A percentile compares a stretch with the other conserved stretches of the same genome.
These are phyloP conservation scores for Colletotrichum endophyticum DNA, from an alignment of 2,329 filamentous ascomycete genomes.

Conservation along the genomic window DNA sequence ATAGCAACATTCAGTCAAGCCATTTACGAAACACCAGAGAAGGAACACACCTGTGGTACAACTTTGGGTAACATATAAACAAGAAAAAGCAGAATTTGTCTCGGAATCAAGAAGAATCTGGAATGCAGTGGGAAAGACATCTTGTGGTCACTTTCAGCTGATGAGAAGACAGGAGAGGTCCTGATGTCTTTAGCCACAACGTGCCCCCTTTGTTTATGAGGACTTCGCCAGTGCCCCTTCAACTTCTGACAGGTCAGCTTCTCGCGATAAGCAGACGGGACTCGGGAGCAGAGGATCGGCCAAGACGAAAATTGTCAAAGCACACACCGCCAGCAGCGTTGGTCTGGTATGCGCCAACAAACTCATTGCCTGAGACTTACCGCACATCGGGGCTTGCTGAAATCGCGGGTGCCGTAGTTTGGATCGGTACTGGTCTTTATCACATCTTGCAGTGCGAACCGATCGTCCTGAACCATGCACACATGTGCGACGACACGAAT, in stretches of 20 bases:
- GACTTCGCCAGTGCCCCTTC: background rate
- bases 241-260: background rate
- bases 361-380: background rate
- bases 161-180: background rate
- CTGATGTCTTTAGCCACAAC: background rate
- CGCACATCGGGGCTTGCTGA: background rate
- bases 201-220: background rate
- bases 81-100: background rate
- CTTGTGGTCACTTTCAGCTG: background rate
- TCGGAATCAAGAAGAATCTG: background rate
- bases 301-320: background rate
- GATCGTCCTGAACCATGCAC: background rate
- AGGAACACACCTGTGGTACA: background rate
- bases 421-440: background rate
- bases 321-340: background rate
- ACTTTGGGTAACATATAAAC: background rate
- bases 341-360: background rate
- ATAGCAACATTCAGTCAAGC: background rate
- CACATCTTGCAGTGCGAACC: background rate
- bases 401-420: background rate
- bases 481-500: background rate
- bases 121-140: background rate
- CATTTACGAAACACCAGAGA: background rate
- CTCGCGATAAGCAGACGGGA: background rate
- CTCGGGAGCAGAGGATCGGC: background rate